These are phyloP conservation scores for Debaryomyces subglobosus DNA, from an alignment of 1,139 yeast species.

Conservation along the genomic window DNA sequence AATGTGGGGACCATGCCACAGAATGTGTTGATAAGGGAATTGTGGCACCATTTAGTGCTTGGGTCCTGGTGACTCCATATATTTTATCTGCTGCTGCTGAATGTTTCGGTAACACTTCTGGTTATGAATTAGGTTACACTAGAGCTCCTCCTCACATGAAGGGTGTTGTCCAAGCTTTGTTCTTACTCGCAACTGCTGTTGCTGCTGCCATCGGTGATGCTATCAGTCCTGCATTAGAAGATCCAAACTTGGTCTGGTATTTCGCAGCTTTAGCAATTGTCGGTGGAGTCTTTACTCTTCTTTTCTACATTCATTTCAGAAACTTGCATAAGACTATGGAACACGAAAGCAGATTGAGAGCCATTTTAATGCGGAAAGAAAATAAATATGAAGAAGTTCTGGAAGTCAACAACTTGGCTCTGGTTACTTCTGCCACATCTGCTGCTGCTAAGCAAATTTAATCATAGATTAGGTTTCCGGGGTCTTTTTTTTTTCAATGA, in stretches of 20 bases:
- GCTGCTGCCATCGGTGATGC: constrained; percentile 63
- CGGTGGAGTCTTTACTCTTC: constrained; percentile 44
- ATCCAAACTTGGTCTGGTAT: constrained; percentile 59
- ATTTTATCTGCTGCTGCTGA: constrained; percentile 65
- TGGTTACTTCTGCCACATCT: constrained; percentile 26
- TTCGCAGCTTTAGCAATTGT: constrained; percentile 54
- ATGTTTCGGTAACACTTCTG: constrained; percentile 69
- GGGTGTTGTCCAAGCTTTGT: constrained; percentile 68
- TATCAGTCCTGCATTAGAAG: constrained; percentile 53
- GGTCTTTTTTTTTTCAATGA: background rate
- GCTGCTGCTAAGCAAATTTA: constrained; percentile 21
- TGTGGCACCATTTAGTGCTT: constrained; percentile 57
- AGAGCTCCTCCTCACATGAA: constrained; percentile 70
- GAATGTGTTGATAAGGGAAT: constrained; percentile 48
- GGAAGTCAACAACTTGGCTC: constrained; percentile 20
- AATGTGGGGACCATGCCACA: constrained; percentile 47
- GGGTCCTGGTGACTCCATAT: constrained; percentile 56
- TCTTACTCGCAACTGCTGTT: constrained; percentile 61
- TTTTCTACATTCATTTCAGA: constrained; percentile 52
- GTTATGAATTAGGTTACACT: constrained; percentile 71
- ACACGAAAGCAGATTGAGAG: constrained; percentile 36
- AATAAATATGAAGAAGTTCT: constrained; percentile 2
- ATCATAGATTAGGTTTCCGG: background rate
- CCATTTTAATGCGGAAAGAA: constrained; percentile 13
- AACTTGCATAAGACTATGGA: constrained; percentile 57